phyloP scores from a whole-genome alignment of 2,329 filamentous ascomycete species.

The Fusarium sp. region DNA sequence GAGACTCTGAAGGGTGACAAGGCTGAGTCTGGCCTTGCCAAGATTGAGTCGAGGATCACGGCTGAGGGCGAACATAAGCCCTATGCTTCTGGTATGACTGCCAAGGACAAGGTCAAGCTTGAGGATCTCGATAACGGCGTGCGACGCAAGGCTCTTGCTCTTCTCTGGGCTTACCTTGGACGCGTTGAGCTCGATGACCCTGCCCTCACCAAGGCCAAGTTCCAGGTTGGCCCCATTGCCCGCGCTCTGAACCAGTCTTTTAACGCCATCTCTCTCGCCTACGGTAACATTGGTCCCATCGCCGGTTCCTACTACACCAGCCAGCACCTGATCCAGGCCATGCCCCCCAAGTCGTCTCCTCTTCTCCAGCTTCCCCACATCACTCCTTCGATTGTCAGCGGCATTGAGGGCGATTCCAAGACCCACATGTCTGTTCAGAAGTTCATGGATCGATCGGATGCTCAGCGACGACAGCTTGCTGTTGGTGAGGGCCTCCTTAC shows the following conservation, averaged over 20 bases:
- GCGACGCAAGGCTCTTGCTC: conserved; percentile 85
- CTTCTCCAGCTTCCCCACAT: conserved; percentile 93
- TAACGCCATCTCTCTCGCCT: conserved; percentile 87
- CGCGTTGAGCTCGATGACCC: conserved; percentile 86
- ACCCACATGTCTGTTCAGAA: conserved; percentile 83
- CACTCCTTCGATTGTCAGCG: conserved; percentile 73
- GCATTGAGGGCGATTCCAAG: conserved; percentile 81
- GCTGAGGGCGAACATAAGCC: conserved; percentile 66
- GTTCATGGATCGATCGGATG: conserved; percentile 87
- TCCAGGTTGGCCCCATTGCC: conserved; percentile 88
- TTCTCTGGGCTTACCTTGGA: conserved; percentile 96
- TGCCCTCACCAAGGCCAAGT: conserved; percentile 85
- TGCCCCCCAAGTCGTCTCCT: conserved; percentile 85
- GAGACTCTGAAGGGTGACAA: conserved; percentile 81
- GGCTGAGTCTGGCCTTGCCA: conserved; percentile 83
- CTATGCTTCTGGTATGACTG: conserved; percentile 69
- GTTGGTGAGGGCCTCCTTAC: conserved; percentile 79
- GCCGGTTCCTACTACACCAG: conserved; percentile 84
- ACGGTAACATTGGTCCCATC: conserved; percentile 84
- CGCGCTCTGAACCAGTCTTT: conserved; percentile 88
- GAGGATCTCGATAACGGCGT: conserved; percentile 83
- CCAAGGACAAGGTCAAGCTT: conserved; percentile 81
- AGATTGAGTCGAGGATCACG: conserved; percentile 85
- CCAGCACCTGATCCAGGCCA: conserved; percentile 90
- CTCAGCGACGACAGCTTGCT: conserved; percentile 77